These are phyloP conservation scores for Deinandra increscens DNA, from an alignment of 129 eudicot species.

Conservation along the genomic window DNA sequence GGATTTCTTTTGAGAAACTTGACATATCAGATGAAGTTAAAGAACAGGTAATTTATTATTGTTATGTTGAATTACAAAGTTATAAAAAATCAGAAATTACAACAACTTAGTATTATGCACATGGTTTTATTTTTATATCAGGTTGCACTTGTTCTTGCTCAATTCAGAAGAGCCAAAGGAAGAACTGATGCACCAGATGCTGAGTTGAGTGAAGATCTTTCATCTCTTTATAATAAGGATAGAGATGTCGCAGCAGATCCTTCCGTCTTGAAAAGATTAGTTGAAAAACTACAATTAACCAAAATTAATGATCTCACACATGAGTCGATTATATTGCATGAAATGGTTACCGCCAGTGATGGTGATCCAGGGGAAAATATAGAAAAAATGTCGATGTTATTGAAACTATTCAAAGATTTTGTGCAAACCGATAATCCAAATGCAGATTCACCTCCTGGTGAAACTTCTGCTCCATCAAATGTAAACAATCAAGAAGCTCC, in stretches of 20 bases:
- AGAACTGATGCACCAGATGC: conserved; percentile 61
- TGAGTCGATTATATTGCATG: conserved; percentile 82
- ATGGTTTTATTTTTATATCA: conserved; percentile 26
- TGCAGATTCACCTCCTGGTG: conserved; percentile 45
- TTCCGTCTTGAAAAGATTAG: conserved; percentile 55
- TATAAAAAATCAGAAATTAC: neutral
- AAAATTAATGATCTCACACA: conserved; percentile 73
- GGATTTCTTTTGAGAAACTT: conserved; percentile 60
- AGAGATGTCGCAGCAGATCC: conserved; percentile 50
- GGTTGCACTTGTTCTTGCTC: conserved; percentile 84
- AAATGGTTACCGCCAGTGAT: conserved; percentile 63
- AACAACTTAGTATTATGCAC: neutral
- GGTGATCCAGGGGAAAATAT: conserved; percentile 81
- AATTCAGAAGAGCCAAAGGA: conserved; percentile 86
- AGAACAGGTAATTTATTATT: conserved; percentile 62
- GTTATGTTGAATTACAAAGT: neutral
- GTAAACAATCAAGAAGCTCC: conserved; percentile 43
- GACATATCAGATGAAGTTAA: conserved; percentile 92
- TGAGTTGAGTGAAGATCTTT: conserved; percentile 66
- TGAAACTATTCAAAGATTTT: conserved; percentile 75
- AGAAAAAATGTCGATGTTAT: conserved; percentile 81
- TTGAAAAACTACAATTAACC: conserved; percentile 66
- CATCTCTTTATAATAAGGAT: conserved; percentile 49
- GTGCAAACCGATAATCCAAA: conserved; percentile 66
- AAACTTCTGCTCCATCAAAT: conserved; percentile 39